Evolutionary conservation across 1,139 yeast genomes (phyloP), one percentile per base, ranked within the genome.

Genomic region (Candida labiduridarum): DNA sequence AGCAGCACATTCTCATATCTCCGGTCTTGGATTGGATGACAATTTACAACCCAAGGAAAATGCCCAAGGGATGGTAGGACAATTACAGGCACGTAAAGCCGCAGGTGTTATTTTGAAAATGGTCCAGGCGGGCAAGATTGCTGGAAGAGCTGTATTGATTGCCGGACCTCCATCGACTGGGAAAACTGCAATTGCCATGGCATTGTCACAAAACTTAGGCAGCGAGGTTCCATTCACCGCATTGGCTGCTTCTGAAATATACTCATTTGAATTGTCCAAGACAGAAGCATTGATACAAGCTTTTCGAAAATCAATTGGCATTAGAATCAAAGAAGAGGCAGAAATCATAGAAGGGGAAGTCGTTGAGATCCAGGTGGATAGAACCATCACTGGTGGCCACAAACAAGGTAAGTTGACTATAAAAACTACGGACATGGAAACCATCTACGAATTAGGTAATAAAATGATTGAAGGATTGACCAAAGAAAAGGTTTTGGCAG

Each of bases 141-240:
- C 99, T 6, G 99, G 99, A 16, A 83, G 98, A 59, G 98, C 98
- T 1, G 95, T 92, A 31, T 74, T 95, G 59, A 80, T 95, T 55
- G 98, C 99, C 0, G 99, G 99, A 7, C 99, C 99, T 9, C 99
- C 99, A 33, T 88, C 96, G 1, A 95, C 99, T 1, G 99, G 99
- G 68, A 95, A 95, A 68, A 95, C 99, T 10, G 99, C 99, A 47
- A 85, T 95, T 63, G 99, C 99, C 29, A 91, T 92, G 94, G 99
- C 97, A 29, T 77, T 94, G 52, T 82, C 97, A 11, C 98, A 94
- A 68, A 83, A 85, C 45, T 78, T 95, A 59, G 99, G 99, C 12
- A 64, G 74, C 18, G 97, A 92, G 61, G 97, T 95, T 41, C 99
- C 99, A 42, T 95, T 95, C 69, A 94, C 98, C 9, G 91, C 96